A percentile compares a stretch with the other conserved stretches of the same genome.
phyloP scores from a whole-genome alignment of 2,329 filamentous ascomycete species.

The Alternaria rosae region DNA sequence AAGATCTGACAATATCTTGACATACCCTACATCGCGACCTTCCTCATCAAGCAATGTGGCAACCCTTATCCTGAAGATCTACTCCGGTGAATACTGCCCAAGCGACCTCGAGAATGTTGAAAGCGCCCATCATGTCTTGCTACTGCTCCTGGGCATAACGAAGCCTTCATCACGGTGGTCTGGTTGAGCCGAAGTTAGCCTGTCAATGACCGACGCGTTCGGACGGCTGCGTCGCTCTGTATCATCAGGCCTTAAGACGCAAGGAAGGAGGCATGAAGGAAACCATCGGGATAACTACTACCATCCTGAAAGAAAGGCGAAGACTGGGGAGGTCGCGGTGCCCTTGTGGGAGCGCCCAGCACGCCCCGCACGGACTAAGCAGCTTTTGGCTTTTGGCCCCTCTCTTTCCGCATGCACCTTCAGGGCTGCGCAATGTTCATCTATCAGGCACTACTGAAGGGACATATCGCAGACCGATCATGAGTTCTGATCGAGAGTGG shows the following conservation, averaged over 20 bases:
- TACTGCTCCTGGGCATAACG: not conserved
- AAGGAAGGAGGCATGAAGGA: not conserved
- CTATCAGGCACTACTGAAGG: not conserved
- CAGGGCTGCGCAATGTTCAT: not conserved
- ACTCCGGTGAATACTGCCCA: not conserved
- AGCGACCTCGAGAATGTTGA: not conserved
- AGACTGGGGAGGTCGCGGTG: not conserved
- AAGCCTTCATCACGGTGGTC: not conserved
- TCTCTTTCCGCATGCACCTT: not conserved
- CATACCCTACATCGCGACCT: slow-evolving; percentile 17
- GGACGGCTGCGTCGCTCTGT: no score
- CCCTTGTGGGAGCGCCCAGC: not conserved
- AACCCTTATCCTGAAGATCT: not conserved
- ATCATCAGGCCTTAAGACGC: not conserved
- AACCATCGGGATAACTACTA: not conserved
- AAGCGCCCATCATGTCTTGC: not conserved
- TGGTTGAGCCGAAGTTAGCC: not conserved
- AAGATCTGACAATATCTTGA: slow-evolving; percentile 4
- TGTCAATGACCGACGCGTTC: not conserved
- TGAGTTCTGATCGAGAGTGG: not conserved
- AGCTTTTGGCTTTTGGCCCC: not conserved
- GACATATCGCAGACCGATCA: not conserved
- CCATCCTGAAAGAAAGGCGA: not conserved
- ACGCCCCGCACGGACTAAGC: not conserved
- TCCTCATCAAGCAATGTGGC: slow-evolving; percentile 22